These are phyloP conservation scores for Saussurea involucrata DNA, from an alignment of 129 eudicot species.

Conservation along the genomic window DNA sequence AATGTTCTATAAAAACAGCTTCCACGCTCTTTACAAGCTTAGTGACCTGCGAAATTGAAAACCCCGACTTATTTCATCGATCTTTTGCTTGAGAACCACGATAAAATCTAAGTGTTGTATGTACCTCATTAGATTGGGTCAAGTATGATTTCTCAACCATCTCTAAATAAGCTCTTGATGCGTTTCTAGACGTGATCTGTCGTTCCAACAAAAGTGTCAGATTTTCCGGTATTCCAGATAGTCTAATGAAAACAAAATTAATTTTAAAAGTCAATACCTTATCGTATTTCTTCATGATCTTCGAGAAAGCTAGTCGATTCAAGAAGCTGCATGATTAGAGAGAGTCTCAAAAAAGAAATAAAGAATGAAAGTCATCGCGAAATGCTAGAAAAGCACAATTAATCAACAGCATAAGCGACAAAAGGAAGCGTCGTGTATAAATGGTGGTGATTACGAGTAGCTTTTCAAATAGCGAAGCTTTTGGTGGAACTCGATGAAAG, in stretches of 20 bases:
- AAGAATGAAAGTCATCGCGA: neutral
- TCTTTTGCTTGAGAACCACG: neutral
- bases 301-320: slow-evolving; percentile 63
- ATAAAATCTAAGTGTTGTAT: neutral
- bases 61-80: neutral
- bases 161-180: slow-evolving; percentile 49
- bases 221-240: neutral
- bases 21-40: slow-evolving; percentile 53
- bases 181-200: slow-evolving; percentile 59
- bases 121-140: slow-evolving; percentile 52
- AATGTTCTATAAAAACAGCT: slow-evolving; percentile 48
- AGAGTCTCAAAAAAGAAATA: neutral
- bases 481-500: slow-evolving; percentile 43
- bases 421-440: neutral
- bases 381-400: neutral
- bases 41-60: slow-evolving; percentile 33
- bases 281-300: slow-evolving; percentile 78
- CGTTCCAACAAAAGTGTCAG: slow-evolving; percentile 4
- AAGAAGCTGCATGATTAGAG: slow-evolving; percentile 34
- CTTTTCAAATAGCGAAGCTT: slow-evolving; percentile 53
- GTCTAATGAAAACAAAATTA: neutral
- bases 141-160: slow-evolving; percentile 60
- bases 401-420: neutral
- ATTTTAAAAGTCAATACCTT: slow-evolving; percentile 27
- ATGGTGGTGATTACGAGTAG: slow-evolving; percentile 32